phyloP scores from a whole-genome alignment of 257 asterid genomes.

The Plantago major region DNA sequence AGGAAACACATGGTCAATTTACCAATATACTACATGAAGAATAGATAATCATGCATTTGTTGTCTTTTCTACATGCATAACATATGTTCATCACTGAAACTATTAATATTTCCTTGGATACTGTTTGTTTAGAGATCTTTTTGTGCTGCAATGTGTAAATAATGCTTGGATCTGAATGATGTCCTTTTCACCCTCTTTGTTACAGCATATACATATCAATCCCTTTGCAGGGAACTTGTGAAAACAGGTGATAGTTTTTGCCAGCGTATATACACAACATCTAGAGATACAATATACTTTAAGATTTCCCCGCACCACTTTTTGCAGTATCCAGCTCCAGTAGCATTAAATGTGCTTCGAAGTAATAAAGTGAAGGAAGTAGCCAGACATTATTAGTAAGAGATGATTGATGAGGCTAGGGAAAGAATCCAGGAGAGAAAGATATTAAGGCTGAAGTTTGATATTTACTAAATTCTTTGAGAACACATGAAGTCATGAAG shows the following conservation, averaged over 20 bases:
- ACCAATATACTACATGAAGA: too few species aligned
- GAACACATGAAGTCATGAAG: slow-evolving; percentile 60
- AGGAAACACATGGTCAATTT: too few species aligned
- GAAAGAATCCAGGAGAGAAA: slow-evolving; percentile 2
- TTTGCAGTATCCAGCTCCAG: neutral
- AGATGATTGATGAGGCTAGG: slow-evolving; percentile 1
- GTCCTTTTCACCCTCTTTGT: neutral
- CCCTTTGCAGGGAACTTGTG: too few species aligned
- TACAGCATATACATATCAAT: neutral
- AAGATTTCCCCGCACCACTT: neutral
- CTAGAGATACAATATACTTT: neutral
- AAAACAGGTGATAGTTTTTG: neutral
- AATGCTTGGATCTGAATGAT: neutral
- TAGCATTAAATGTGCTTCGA: neutral
- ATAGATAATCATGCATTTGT: too few species aligned
- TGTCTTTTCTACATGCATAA: too few species aligned
- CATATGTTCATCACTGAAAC: too few species aligned
- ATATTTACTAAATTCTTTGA: slow-evolving; percentile 46
- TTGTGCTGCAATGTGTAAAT: too few species aligned
- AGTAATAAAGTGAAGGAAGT: slow-evolving; percentile 8
- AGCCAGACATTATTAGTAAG: slow-evolving; percentile 5
- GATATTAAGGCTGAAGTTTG: slow-evolving; percentile 32
- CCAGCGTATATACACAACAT: neutral
- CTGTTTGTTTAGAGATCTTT: too few species aligned
- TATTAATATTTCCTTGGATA: too few species aligned